phyloP scores from a whole-genome alignment of 2,329 filamentous ascomycete species.

The Colletotrichum sp. region DNA sequence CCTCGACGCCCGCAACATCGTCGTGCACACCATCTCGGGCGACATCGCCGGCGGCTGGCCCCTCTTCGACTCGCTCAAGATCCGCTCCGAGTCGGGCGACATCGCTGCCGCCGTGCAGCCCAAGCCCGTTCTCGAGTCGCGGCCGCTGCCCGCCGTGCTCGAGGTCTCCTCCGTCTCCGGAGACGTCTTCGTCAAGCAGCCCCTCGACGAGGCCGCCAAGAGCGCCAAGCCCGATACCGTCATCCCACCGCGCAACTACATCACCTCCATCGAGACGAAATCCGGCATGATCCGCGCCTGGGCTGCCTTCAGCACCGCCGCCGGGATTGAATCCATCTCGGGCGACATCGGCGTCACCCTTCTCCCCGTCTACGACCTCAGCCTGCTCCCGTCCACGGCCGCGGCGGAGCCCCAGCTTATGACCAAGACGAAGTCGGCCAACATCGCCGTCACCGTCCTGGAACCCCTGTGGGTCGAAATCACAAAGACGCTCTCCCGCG shows the following conservation, averaged over 20 bases:
- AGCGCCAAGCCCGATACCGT: slow-evolving; percentile 22
- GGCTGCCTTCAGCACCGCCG: slow-evolving; percentile 42
- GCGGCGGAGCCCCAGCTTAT: slow-evolving; percentile 32
- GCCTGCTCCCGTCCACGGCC: slow-evolving; percentile 16
- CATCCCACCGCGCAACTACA: slow-evolving; percentile 52
- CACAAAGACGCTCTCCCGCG: neutral
- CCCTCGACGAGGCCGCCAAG: slow-evolving; percentile 31
- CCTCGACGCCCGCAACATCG: slow-evolving; percentile 47
- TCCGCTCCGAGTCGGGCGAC: slow-evolving; percentile 49
- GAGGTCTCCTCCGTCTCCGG: slow-evolving; percentile 49
- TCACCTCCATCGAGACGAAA: slow-evolving; percentile 45
- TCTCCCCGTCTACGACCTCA: slow-evolving; percentile 45
- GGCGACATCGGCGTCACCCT: slow-evolving; percentile 45
- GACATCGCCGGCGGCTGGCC: slow-evolving; percentile 54
- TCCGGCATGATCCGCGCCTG: slow-evolving; percentile 48
- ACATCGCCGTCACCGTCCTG: slow-evolving; percentile 39
- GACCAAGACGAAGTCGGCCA: slow-evolving; percentile 51
- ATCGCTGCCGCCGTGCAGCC: slow-evolving; percentile 46
- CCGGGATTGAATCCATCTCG: slow-evolving; percentile 36
- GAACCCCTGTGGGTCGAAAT: slow-evolving; percentile 49
- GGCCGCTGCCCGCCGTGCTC: slow-evolving; percentile 44
- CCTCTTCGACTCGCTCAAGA: slow-evolving; percentile 51
- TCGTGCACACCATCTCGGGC: slow-evolving; percentile 47
- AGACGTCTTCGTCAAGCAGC: slow-evolving; percentile 43
- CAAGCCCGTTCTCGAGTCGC: slow-evolving; percentile 37